These are phyloP conservation scores for Trichosporon coremiiforme DNA, from an alignment of 1,284 basidiomycete genomes.

Conservation along the genomic window DNA sequence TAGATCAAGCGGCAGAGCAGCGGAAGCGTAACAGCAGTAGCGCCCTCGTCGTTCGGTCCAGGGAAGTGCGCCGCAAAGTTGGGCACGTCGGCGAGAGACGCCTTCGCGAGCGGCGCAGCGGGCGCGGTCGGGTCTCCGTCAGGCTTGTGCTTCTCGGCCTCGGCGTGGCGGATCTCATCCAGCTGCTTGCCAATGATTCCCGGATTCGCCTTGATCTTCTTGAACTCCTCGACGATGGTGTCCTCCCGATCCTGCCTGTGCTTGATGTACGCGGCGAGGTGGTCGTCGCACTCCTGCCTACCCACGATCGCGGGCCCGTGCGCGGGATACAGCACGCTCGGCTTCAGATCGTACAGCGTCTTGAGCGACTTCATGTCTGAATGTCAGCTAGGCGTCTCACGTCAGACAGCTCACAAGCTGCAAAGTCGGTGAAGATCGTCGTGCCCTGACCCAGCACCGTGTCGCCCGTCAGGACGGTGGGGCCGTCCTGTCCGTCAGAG, in stretches of 20 bases:
- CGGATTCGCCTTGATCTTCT: slow-evolving; percentile 21
- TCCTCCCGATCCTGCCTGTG: slow-evolving; percentile 81
- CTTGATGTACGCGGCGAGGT: slow-evolving; percentile 71
- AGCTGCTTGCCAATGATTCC: slow-evolving; percentile 28
- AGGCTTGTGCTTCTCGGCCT: slow-evolving; percentile 23
- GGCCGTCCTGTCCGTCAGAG: slow-evolving; percentile 54
- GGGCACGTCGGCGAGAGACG: slow-evolving; percentile 2
- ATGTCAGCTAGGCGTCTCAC: slow-evolving; percentile 23
- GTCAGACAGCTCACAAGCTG: slow-evolving; percentile 62
- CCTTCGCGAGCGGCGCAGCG: slow-evolving; percentile 16
- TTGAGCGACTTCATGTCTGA: slow-evolving; percentile 49
- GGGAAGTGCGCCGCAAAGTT: slow-evolving; percentile 23
- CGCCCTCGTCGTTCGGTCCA: slow-evolving; percentile 5
- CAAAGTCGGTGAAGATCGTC: slow-evolving; percentile 83
- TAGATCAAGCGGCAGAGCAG: slow-evolving; percentile 45
- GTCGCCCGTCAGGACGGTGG: slow-evolving; percentile 82
- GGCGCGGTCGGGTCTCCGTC: slow-evolving; percentile 1
- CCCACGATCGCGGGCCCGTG: slow-evolving; percentile 73
- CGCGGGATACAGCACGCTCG: slow-evolving; percentile 71
- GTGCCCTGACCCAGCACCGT: slow-evolving; percentile 89
- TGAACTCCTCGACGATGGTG: slow-evolving; percentile 62
- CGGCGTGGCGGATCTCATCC: slow-evolving; percentile 28
- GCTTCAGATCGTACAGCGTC: slow-evolving; percentile 48
- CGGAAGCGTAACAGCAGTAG: slow-evolving; percentile 30
- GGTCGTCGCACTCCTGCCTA: slow-evolving; percentile 52